phyloP scores from a whole-genome alignment of 2,329 filamentous ascomycete species.

The Juglanconis oblonga region DNA sequence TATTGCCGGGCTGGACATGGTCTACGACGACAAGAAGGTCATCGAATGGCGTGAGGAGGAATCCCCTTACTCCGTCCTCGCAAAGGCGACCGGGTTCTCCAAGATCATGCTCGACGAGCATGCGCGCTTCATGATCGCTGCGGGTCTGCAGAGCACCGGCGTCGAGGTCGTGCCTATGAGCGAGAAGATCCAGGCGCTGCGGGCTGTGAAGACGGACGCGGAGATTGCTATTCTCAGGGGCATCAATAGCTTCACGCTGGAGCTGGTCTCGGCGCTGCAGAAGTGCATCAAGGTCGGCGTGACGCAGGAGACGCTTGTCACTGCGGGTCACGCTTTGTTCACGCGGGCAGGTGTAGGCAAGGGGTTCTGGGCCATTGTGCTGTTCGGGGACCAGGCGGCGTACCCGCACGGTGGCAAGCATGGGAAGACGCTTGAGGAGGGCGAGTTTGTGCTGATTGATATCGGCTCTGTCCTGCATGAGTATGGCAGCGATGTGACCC shows the following conservation, averaged over 20 bases:
- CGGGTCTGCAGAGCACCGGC: slow-evolving; percentile 24
- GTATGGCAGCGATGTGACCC: slow-evolving; percentile 29
- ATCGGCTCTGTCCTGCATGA: slow-evolving; percentile 28
- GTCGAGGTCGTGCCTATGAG: slow-evolving; percentile 28
- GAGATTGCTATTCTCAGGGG: slow-evolving; percentile 26
- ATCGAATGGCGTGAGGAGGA: slow-evolving; percentile 27
- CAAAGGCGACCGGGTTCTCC: slow-evolving; percentile 19
- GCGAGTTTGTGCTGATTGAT: slow-evolving; percentile 29
- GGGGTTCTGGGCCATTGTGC: slow-evolving; percentile 28
- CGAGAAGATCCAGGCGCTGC: slow-evolving; percentile 23
- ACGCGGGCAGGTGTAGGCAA: slow-evolving; percentile 24
- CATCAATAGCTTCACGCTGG: slow-evolving; percentile 28
- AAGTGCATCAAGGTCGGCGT: slow-evolving; percentile 24
- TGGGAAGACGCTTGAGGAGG: slow-evolving; percentile 24
- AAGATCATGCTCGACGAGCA: slow-evolving; percentile 30
- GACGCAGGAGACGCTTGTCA: slow-evolving; percentile 25
- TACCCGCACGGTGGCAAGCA: slow-evolving; percentile 28
- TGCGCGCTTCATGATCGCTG: slow-evolving; percentile 28
- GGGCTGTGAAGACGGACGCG: slow-evolving; percentile 26
- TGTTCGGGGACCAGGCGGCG: slow-evolving; percentile 28
- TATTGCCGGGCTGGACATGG: slow-evolving; percentile 28
- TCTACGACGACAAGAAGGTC: slow-evolving; percentile 24
- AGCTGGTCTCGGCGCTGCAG: slow-evolving; percentile 27
- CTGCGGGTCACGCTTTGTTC: slow-evolving; percentile 22
- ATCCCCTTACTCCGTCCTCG: slow-evolving; percentile 26